Percentiles rank a stretch among this genome's conserved stretches.
These are phyloP conservation scores for Trametes maxima DNA, from an alignment of 768 basidiomycete species.

Conservation along the genomic window DNA sequence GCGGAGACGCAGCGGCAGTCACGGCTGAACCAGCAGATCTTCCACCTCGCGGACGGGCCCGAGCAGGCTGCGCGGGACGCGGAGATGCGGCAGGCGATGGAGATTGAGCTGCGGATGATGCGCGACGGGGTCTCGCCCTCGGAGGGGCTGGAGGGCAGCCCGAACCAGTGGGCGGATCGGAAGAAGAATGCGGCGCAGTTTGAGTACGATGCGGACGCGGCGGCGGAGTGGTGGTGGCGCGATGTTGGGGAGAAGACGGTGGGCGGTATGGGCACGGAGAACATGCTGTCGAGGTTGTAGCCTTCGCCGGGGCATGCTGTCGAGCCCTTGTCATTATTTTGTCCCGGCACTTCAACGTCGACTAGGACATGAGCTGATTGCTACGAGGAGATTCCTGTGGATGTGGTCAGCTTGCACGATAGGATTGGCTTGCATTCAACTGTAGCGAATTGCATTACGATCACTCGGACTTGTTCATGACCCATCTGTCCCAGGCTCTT, in stretches of 20 bases:
- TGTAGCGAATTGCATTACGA: no score
- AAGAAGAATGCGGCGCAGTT: constrained; percentile 50
- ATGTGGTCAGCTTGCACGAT: no score
- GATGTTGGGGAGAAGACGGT: no score
- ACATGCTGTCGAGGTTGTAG: constrained; percentile 3
- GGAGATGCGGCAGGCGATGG: constrained; percentile 53
- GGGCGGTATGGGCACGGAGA: constrained; percentile 11
- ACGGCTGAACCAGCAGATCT: constrained; percentile 52
- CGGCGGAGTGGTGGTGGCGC: constrained; percentile 53
- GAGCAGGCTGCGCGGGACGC: constrained; percentile 53
- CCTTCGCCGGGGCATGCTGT: background rate
- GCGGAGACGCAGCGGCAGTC: constrained; percentile 51
- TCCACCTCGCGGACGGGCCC: constrained; percentile 58
- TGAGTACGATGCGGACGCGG: constrained; percentile 55
- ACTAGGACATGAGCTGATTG: no score
- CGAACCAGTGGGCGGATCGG: constrained; percentile 63
- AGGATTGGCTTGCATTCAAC: no score
- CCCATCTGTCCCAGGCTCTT: no score
- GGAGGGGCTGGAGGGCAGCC: constrained; percentile 38
- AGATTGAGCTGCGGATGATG: constrained; percentile 36
- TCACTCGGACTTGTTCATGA: no score
- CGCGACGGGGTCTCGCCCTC: constrained; percentile 20
- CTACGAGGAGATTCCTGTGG: no score
- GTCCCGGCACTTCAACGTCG: no score
- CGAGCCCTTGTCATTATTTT: no score